Evolutionary conservation across 345 rosid species (phyloP).

Genomic region (Dimocarpus longan): DNA sequence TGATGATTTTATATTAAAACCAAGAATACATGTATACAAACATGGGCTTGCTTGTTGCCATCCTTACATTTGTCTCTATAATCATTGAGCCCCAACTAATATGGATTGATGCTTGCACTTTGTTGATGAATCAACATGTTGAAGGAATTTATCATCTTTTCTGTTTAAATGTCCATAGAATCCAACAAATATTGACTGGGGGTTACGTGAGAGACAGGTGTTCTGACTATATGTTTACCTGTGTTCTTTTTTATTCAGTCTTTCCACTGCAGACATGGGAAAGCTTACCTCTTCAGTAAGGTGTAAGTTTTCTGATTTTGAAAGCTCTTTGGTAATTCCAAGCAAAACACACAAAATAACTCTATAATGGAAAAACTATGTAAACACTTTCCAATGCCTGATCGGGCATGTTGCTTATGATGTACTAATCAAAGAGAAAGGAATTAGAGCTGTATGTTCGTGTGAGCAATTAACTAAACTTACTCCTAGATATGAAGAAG

Average conservation of each 20-base stretch:
- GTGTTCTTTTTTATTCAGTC: slow-evolving; percentile 61
- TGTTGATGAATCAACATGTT: slow-evolving; percentile 5
- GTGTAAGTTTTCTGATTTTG: slow-evolving; percentile 81
- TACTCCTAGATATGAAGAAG: slow-evolving; percentile 1
- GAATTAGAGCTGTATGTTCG: not conserved
- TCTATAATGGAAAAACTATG: no score
- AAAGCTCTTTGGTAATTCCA: slow-evolving; percentile 15
- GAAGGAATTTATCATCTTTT: not conserved
- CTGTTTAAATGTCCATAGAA: slow-evolving; percentile 8
- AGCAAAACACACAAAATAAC: not conserved
- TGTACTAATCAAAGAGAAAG: not conserved
- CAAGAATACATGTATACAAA: not conserved
- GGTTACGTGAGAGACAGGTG: slow-evolving; percentile 21
- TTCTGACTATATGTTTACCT: slow-evolving; percentile 40
- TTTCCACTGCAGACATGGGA: slow-evolving; percentile 90
- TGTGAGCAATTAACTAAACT: not conserved
- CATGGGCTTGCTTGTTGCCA: not conserved
- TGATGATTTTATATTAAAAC: slow-evolving; percentile 3
- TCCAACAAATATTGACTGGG: slow-evolving; percentile 15
- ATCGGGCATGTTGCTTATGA: slow-evolving; percentile 3
- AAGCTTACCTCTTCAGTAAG: slow-evolving; percentile 93
- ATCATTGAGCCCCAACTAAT: slow-evolving; percentile 2
- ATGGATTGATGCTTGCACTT: not conserved
- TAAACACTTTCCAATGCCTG: no score
- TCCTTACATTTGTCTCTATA: not conserved